These are phyloP conservation scores for Xylaria sp. DNA, from an alignment of 2,329 filamentous ascomycete species.

Conservation along the genomic window DNA sequence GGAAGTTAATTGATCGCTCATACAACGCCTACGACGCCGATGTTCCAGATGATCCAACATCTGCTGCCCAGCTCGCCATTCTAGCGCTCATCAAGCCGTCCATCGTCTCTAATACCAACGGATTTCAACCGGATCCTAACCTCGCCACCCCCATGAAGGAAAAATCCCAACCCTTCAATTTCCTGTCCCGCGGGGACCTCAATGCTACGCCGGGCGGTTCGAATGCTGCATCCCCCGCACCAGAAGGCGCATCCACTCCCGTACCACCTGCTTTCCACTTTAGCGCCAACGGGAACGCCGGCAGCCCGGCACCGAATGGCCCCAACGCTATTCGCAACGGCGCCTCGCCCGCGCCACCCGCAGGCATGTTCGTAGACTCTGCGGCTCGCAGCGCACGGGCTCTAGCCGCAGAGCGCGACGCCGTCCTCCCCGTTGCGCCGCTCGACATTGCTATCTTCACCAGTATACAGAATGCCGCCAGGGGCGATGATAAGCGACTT, in stretches of 20 bases:
- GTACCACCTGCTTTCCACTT: slow-evolving; percentile 67
- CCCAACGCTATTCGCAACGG: slow-evolving; percentile 41
- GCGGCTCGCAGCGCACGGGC: slow-evolving; percentile 57
- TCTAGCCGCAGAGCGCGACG: slow-evolving; percentile 77
- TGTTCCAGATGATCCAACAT: slow-evolving; percentile 85
- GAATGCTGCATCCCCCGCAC: slow-evolving; percentile 85
- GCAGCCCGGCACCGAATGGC: slow-evolving; percentile 58
- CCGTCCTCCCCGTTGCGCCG: slow-evolving; percentile 81
- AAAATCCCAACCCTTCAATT: slow-evolving; percentile 73
- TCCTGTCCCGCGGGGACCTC: slow-evolving; percentile 74
- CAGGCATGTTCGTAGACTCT: slow-evolving; percentile 62
- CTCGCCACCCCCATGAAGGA: slow-evolving; percentile 71
- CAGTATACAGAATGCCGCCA: slow-evolving; percentile 86
- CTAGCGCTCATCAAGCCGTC: slow-evolving; percentile 70
- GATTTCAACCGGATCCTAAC: slow-evolving; percentile 56
- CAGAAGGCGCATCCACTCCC: slow-evolving; percentile 79
- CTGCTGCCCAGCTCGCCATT: slow-evolving; percentile 80
- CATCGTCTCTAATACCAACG: slow-evolving; percentile 58
- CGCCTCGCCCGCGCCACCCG: slow-evolving; percentile 51
- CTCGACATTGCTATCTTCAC: slow-evolving; percentile 91
- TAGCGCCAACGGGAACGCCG: slow-evolving; percentile 56
- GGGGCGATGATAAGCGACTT: slow-evolving; percentile 90
- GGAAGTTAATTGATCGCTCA: slow-evolving; percentile 85
- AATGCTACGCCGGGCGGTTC: slow-evolving; percentile 86
- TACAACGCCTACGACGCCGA: slow-evolving; percentile 94